Percentiles rank a stretch among this genome's conserved stretches.
These are phyloP conservation scores for Candida boleticola DNA, from an alignment of 805 yeast genomes.

Conservation along the genomic window DNA sequence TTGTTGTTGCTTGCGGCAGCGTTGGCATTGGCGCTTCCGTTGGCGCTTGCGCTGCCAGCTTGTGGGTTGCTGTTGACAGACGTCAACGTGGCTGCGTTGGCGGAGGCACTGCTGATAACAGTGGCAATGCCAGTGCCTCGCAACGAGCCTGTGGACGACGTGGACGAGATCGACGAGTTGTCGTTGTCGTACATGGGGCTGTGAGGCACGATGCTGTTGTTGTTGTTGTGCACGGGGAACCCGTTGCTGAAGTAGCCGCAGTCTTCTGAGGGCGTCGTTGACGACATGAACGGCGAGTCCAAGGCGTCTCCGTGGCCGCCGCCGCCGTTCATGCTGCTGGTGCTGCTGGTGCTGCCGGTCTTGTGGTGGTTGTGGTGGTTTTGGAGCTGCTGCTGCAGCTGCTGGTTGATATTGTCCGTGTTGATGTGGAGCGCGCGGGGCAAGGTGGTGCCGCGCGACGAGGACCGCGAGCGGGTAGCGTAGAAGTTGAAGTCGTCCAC, in stretches of 20 bases:
- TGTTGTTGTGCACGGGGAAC: constrained; percentile 2
- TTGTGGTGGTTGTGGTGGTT: constrained; percentile 15
- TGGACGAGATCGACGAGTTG: constrained; percentile 10
- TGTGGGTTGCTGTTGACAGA: background rate
- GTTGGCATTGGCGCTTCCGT: background rate
- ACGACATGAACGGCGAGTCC: constrained; percentile 43
- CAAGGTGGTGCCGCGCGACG: constrained; percentile 21
- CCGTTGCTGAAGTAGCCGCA: constrained; percentile 27
- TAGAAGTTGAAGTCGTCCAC: constrained; percentile 31
- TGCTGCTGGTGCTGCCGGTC: constrained; percentile 12
- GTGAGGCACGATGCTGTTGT: constrained; percentile 6
- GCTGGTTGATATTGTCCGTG: constrained; percentile 25
- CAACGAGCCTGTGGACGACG: constrained; percentile 9
- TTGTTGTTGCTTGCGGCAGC: background rate
- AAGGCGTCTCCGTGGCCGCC: constrained; percentile 16
- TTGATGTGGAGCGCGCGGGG: constrained; percentile 38
- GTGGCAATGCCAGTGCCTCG: constrained; percentile 1
- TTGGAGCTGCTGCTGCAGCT: constrained; percentile 11
- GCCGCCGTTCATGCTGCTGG: constrained; percentile 8
- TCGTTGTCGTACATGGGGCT: constrained; percentile 14
- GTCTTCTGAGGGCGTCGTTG: constrained; percentile 36
- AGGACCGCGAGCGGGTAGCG: constrained; percentile 19
- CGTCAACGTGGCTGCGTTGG: background rate
- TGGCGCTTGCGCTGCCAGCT: background rate
- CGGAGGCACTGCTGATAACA: background rate